Evolutionary conservation across 352 stramenopile genomes (phyloP).

Genomic region (Peronospora belbahrii): DNA sequence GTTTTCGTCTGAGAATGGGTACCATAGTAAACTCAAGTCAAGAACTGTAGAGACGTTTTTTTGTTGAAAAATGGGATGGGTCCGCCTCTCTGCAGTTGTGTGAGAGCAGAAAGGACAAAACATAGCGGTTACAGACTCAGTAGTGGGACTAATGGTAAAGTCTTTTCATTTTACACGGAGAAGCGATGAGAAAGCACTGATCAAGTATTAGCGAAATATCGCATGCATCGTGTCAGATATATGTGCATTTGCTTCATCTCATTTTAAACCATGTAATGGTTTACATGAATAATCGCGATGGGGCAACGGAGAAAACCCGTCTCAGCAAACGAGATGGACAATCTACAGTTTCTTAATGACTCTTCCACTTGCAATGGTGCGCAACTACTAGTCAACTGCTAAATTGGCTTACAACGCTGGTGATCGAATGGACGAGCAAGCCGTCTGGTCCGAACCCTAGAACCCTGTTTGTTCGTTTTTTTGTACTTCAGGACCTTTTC

Average conservation of each 20-base stretch:
- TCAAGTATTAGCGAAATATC: too few relatives aligned
- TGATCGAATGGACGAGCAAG: background rate
- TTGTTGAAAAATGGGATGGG: background rate
- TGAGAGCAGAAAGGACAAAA: constrained; percentile 12
- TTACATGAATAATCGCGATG: too few relatives aligned
- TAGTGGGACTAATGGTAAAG: background rate
- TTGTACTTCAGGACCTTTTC: background rate
- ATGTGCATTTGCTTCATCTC: too few relatives aligned
- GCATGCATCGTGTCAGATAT: too few relatives aligned
- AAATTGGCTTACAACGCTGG: too few relatives aligned
- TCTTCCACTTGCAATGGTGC: background rate
- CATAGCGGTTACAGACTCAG: constrained; percentile 1
- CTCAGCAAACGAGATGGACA: too few relatives aligned
- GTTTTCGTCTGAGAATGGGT: background rate
- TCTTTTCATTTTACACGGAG: too few relatives aligned
- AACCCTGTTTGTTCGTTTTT: background rate
- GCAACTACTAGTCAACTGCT: background rate
- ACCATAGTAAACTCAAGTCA: constrained; percentile 10
- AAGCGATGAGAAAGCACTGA: too few relatives aligned
- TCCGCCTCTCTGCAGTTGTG: constrained; percentile 11
- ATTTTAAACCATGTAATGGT: too few relatives aligned
- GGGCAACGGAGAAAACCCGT: too few relatives aligned
- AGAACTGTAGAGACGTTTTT: background rate
- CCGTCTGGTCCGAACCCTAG: background rate
- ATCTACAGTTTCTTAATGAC: too few relatives aligned